These are phyloP conservation scores for Phytophthora pini DNA, from an alignment of 352 stramenopile species.

Conservation along the genomic window DNA sequence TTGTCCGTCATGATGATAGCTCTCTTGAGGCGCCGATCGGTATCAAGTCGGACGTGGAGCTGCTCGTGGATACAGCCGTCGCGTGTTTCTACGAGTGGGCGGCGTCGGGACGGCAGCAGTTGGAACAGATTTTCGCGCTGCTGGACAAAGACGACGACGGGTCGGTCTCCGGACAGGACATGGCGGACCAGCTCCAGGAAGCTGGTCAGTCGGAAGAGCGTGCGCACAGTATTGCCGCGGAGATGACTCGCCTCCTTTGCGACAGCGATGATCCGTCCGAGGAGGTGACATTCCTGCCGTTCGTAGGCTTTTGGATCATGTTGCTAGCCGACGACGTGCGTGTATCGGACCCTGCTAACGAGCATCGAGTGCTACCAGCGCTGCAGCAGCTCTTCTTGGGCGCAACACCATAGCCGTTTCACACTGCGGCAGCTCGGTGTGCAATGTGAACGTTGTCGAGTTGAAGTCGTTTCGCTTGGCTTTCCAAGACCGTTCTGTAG, in stretches of 20 bases:
- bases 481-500: constrained; percentile 16
- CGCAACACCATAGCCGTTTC: constrained; percentile 2
- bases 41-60: constrained; percentile 65
- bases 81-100: constrained; percentile 54
- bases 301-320: constrained; percentile 61
- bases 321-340: constrained; percentile 49
- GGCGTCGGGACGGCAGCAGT: constrained; percentile 30
- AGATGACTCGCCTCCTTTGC: constrained; percentile 55
- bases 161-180: constrained; percentile 52
- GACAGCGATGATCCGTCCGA: constrained; percentile 54
- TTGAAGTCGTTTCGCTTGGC: constrained; percentile 19
- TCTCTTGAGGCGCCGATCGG: constrained; percentile 39
- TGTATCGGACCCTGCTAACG: constrained; percentile 54
- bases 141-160: constrained; percentile 60
- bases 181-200: constrained; percentile 49
- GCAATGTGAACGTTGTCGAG: constrained; percentile 16
- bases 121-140: constrained; percentile 48
- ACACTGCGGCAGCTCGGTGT: neutral
- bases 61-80: constrained; percentile 58
- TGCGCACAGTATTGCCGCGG: constrained; percentile 38
- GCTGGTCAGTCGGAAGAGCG: constrained; percentile 42
- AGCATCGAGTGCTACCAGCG: constrained; percentile 36
- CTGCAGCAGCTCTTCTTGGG: constrained; percentile 55
- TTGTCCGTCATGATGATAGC: constrained; percentile 36
- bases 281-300: constrained; percentile 60